Evolutionary conservation across 176 grass and related monocot species (phyloP).

Genomic region (Musa itinerans): DNA sequence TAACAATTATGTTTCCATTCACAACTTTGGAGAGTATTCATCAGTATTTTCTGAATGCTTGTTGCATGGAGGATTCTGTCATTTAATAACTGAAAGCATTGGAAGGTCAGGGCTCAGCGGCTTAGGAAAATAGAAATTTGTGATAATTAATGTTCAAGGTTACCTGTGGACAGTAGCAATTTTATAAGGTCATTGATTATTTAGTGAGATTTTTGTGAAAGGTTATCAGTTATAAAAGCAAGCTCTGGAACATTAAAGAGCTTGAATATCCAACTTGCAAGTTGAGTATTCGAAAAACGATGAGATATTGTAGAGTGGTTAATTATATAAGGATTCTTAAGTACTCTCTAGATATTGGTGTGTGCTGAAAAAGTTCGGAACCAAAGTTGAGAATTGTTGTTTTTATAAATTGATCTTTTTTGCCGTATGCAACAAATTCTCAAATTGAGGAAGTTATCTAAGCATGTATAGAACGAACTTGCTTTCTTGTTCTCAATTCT

Average conservation of each 20-base stretch:
- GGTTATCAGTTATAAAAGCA: neutral
- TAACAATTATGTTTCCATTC: neutral
- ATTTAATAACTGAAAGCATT: neutral
- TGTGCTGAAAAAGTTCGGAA: neutral
- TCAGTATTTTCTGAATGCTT: neutral
- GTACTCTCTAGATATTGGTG: too few relatives aligned
- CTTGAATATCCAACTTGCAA: neutral
- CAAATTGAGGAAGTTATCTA: neutral
- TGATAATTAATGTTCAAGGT: neutral
- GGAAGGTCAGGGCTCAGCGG: neutral
- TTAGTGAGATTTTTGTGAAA: neutral
- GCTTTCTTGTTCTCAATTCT: neutral
- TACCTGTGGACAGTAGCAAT: neutral
- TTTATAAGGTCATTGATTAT: neutral
- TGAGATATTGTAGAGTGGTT: too few relatives aligned
- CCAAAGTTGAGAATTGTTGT: neutral
- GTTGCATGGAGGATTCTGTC: neutral
- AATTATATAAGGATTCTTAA: neutral
- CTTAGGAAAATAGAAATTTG: neutral
- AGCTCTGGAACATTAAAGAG: neutral
- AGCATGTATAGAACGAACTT: neutral
- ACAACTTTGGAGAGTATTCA: neutral
- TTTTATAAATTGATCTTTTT: neutral
- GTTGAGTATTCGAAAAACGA: too few relatives aligned
- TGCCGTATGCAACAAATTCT: neutral